Conservation (phyloP, 2,329 filamentous ascomycete species). For the Chrysoporthe puriensis region DNA sequence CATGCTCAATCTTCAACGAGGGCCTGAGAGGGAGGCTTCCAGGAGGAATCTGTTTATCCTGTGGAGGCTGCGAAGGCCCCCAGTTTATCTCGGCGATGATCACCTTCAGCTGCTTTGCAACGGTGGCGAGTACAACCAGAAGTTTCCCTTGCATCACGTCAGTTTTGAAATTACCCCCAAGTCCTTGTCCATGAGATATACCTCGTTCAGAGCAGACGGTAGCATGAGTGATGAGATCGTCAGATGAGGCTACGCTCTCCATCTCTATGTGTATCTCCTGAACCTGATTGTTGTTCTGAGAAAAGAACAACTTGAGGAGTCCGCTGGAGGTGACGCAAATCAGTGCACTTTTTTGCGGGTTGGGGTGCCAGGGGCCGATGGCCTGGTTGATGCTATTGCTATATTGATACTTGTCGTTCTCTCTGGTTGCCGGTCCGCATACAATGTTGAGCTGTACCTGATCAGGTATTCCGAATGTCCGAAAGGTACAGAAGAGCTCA, state of each 20-base stretch:
- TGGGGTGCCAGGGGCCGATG: slow-evolving; percentile 74
- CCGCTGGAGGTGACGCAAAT: slow-evolving; percentile 78
- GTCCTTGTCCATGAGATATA: slow-evolving; percentile 41
- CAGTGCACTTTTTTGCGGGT: slow-evolving; percentile 71
- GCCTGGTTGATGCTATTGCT: slow-evolving; percentile 67
- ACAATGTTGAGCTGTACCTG: slow-evolving; percentile 48
- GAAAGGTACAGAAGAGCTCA: background rate
- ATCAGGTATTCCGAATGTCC: background rate
- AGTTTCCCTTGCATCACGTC: slow-evolving; percentile 52
- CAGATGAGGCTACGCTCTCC: slow-evolving; percentile 71
- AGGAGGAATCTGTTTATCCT: slow-evolving; percentile 57
- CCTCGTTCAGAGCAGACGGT: slow-evolving; percentile 75
- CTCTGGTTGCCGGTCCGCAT: slow-evolving; percentile 67
- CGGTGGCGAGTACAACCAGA: slow-evolving; percentile 69
- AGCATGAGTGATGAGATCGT: slow-evolving; percentile 80
- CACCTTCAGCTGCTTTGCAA: slow-evolving; percentile 72
- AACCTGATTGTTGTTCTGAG: slow-evolving; percentile 73
- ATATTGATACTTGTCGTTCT: slow-evolving; percentile 68
- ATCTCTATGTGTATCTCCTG: slow-evolving; percentile 75
- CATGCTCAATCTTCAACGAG: slow-evolving; percentile 56
- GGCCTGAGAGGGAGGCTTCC: slow-evolving; percentile 54
- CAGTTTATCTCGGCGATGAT: slow-evolving; percentile 77
- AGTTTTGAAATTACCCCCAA: slow-evolving; percentile 20
- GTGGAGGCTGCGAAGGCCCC: slow-evolving; percentile 60
- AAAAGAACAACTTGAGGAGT: slow-evolving; percentile 74